Conservation (phyloP, 257 asterid species). For the Forsythia suspensa region DNA sequence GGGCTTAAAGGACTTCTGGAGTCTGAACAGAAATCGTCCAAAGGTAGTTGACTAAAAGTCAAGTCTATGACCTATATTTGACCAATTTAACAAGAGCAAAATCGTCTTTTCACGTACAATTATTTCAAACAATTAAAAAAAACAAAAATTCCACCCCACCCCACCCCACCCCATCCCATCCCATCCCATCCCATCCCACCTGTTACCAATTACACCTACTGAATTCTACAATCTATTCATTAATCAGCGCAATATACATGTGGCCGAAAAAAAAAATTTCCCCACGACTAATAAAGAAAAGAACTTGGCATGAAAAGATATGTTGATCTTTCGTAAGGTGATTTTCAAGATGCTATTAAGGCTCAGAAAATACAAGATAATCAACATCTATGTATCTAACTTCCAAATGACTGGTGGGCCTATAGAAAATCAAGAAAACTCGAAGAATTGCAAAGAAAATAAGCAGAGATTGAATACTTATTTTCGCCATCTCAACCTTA, state of each 20-base stretch:
- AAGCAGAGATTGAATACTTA: conserved; percentile 51
- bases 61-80: no score
- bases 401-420: conserved; percentile 83
- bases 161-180: no score
- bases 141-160: no score
- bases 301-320: conserved; percentile 90
- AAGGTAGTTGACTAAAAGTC: no score
- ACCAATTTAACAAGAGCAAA: no score
- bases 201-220: neutral
- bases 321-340: conserved; percentile 82
- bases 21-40: no score
- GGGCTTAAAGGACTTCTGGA: no score
- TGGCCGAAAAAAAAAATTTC: conserved; percentile 69
- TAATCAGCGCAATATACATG: conserved; percentile 43
- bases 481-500: conserved; percentile 34
- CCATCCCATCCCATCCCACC: no score
- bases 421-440: conserved; percentile 57
- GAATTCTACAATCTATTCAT: neutral
- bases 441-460: conserved; percentile 70
- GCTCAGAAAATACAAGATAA: conserved; percentile 87
- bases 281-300: conserved; percentile 73
- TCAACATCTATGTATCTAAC: conserved; percentile 93
- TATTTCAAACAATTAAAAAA: no score
- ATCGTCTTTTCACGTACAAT: no score
- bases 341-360: conserved; percentile 58